phyloP scores from a whole-genome alignment of 306 rosid species.

The Castanospermum australe region DNA sequence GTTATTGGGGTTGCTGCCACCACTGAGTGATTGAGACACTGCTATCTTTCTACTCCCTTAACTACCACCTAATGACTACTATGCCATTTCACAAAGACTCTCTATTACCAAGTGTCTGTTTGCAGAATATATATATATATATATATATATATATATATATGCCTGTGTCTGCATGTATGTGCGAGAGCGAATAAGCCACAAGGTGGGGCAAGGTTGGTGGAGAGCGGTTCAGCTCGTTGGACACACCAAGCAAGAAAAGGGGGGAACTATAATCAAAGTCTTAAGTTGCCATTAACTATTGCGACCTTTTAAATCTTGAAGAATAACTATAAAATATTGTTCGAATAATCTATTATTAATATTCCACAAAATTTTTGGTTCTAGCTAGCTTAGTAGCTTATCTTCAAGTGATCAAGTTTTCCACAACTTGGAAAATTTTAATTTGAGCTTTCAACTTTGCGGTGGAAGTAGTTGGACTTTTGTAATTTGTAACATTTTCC shows the following conservation, averaged over 20 bases:
- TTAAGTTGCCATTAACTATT: constrained; percentile 38
- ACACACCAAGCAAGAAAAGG: constrained; percentile 39
- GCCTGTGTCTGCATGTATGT: background rate
- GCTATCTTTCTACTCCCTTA: constrained; percentile 55
- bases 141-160: background rate
- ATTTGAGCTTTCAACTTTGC: constrained; percentile 33
- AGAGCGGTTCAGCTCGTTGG: constrained; percentile 63
- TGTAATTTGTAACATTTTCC: background rate
- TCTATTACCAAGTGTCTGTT: background rate
- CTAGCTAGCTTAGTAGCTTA: too few relatives aligned
- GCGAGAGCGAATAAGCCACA: background rate
- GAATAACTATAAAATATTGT: background rate
- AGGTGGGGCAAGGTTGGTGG: constrained; percentile 69
- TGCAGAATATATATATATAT: background rate
- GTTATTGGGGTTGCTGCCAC: constrained; percentile 54
- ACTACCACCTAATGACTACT: constrained; percentile 60
- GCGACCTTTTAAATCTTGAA: constrained; percentile 13
- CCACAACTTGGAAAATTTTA: constrained; percentile 17
- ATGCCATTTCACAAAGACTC: constrained; percentile 34
- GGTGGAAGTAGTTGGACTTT: constrained; percentile 64
- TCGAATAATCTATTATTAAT: background rate
- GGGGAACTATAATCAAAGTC: constrained; percentile 22
- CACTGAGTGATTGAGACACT: constrained; percentile 54
- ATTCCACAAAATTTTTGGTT: too few relatives aligned
- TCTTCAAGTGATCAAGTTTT: constrained; percentile 29